A percentile compares a stretch with the other conserved stretches of the same genome.
Conservation (phyloP, 345 rosid genomes). For the Triadica sebifera region DNA sequence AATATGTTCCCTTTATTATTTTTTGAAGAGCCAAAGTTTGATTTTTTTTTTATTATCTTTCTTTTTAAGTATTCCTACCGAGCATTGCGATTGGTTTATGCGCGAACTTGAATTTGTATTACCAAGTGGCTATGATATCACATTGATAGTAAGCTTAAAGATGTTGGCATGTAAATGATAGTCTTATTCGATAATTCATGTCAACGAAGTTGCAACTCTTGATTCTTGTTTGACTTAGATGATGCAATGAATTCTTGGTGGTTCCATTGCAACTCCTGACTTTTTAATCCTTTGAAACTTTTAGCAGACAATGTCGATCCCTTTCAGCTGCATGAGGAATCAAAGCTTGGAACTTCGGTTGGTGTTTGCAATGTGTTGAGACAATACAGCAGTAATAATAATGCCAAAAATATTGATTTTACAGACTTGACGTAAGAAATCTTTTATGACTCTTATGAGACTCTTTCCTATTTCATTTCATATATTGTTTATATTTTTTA, state of each 20-base stretch:
- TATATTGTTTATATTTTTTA: not conserved
- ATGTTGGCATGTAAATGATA: not conserved
- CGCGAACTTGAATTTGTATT: not conserved
- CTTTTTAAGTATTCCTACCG: not conserved
- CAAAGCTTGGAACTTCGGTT: constrained; percentile 24
- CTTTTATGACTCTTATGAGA: not conserved
- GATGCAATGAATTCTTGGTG: not conserved
- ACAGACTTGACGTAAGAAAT: constrained; percentile 74
- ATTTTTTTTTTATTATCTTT: not conserved
- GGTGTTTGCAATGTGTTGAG: constrained; percentile 32
- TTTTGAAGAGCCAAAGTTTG: not conserved
- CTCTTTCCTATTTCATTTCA: not conserved
- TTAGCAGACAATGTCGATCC: constrained; percentile 42
- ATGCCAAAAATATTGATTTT: constrained; percentile 49
- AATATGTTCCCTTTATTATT: not conserved
- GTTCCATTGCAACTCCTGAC: not conserved
- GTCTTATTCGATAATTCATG: not conserved
- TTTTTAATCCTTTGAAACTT: constrained; percentile 6
- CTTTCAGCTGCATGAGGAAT: constrained; percentile 37
- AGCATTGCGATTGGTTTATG: not conserved
- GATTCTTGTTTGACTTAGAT: not conserved
- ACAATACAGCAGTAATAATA: constrained; percentile 35
- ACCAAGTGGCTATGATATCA: not conserved
- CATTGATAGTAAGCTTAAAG: not conserved
- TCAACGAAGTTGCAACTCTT: not conserved